Evolutionary conservation across 768 basidiomycete genomes (phyloP), one percentile per base, ranked within the genome.

Genomic region (Lenzites betulinus): DNA sequence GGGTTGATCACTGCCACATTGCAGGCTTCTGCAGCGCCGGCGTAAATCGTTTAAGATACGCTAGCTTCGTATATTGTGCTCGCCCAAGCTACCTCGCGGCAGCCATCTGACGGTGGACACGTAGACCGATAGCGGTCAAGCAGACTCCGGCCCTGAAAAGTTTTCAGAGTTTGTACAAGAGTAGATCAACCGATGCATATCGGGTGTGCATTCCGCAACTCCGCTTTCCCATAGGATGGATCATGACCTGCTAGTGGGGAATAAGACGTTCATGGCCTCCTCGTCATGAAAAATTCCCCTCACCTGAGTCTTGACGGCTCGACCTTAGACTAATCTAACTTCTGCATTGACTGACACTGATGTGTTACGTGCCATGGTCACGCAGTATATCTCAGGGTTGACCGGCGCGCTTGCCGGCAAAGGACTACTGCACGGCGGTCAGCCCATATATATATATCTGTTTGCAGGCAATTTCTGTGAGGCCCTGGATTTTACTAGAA

Each of bases 191-290:
- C 38, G 30, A 12, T 22, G 36, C 36, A 30, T 26, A 57, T 36
- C 55, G 26, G 20, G 38, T 48, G 25, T 8, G 16, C 43, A 16
- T 33, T 50, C 7, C 2, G 18, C 13, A 35, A 42, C 35, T 39
- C 55, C 55, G 48, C 25, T n/a, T 48, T 30, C 46, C 48, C 26
- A 57, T n/a, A 12, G 36, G 8, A n/a, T 42, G 47, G 55, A n/a
- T 49, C 55, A n/a, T 33, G 47, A 46, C 23, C 55, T 57, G n/a
- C 11, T 9, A 18, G 28, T 20, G 11, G 9, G 25, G 55, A 48
- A 49, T 57, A 57, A 57, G 55, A 12, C 41, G 39, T 49, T 57
- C 47, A 47, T 42, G 44, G 39, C 44, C 44, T 23, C 47, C 39
- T 50, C 55, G 25, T 26, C 48, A 38, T 42, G 35, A 38, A 47